These are phyloP conservation scores for Cladosporium velox DNA, from an alignment of 2,329 filamentous ascomycete genomes.

Conservation along the genomic window DNA sequence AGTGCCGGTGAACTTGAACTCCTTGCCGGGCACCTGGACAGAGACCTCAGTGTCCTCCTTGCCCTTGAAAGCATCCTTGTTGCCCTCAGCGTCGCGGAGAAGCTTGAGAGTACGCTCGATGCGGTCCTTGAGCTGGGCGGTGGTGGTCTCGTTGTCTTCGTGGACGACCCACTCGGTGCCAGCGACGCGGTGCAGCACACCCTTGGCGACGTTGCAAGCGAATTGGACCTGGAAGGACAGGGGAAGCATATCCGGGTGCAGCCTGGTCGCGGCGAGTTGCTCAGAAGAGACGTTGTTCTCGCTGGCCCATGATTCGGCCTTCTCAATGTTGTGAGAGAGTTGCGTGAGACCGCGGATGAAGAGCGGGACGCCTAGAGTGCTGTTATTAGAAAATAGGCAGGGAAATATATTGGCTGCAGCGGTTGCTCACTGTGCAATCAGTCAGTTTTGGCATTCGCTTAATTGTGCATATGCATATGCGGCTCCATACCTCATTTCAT, in stretches of 20 bases:
- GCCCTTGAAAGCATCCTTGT: constrained; percentile 46
- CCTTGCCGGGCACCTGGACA: constrained; percentile 36
- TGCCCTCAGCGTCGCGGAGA: constrained; percentile 44
- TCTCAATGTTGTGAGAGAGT: constrained; percentile 47
- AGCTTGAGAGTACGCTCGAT: constrained; percentile 51
- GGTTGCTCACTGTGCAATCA: neutral
- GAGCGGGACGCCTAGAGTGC: constrained; percentile 38
- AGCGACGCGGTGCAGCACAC: constrained; percentile 43
- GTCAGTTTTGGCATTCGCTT: neutral
- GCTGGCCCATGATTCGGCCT: constrained; percentile 45
- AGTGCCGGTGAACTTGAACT: constrained; percentile 45
- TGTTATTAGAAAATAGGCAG: neutral
- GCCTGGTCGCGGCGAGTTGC: constrained; percentile 44
- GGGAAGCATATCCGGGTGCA: constrained; percentile 54
- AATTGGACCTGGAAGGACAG: constrained; percentile 54
- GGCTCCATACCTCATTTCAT: constrained; percentile 15
- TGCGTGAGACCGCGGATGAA: constrained; percentile 48
- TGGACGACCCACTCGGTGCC: constrained; percentile 38
- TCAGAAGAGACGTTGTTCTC: constrained; percentile 40
- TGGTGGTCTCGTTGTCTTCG: constrained; percentile 51
- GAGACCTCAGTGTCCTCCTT: constrained; percentile 45
- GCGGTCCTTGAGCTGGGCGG: constrained; percentile 51
- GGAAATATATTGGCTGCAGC: neutral
- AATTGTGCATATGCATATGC: neutral
- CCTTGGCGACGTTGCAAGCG: constrained; percentile 46